Evolutionary conservation across 139 green algal species (phyloP).

Genomic region (Chlorella sp.): DNA sequence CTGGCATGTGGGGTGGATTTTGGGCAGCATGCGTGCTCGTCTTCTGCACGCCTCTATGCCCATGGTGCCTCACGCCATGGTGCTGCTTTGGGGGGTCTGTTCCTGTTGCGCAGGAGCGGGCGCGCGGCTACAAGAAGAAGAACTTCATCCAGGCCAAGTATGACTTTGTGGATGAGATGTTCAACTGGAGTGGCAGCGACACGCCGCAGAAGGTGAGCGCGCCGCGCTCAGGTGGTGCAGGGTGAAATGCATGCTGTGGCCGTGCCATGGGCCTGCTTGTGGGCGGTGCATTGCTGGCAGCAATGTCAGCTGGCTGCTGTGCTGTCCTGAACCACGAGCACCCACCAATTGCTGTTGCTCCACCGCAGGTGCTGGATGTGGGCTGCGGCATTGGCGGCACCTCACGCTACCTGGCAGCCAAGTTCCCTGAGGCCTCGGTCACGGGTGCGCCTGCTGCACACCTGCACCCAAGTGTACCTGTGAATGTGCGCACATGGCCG

Average conservation of each 20-base stretch:
- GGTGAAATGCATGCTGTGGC: too few species aligned
- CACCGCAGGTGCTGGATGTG: conserved; percentile 82
- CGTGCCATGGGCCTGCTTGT: too few species aligned
- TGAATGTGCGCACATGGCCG: too few species aligned
- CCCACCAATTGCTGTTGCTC: conserved; percentile 24
- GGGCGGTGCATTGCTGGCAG: too few species aligned
- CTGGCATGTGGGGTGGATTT: background rate
- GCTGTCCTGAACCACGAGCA: too few species aligned
- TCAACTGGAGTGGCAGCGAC: conserved; percentile 55
- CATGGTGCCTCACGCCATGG: too few species aligned
- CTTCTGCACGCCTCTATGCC: too few species aligned
- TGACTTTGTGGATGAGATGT: conserved; percentile 93
- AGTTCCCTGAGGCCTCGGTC: conserved; percentile 75
- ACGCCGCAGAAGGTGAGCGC: conserved; percentile 11
- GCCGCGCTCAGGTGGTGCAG: too few species aligned
- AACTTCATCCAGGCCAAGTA: conserved; percentile 96
- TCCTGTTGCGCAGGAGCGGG: conserved; percentile 55
- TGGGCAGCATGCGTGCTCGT: too few species aligned
- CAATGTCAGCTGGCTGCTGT: too few species aligned
- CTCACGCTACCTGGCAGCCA: conserved; percentile 81
- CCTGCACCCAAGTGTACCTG: background rate
- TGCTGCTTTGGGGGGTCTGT: background rate
- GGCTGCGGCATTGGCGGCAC: conserved; percentile 95
- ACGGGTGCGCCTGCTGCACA: conserved; percentile 49
- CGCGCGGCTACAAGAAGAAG: conserved; percentile 82